Base-by-base conservation (phyloP, 345 rosid species). In the Isatis tinctoria region DNA sequence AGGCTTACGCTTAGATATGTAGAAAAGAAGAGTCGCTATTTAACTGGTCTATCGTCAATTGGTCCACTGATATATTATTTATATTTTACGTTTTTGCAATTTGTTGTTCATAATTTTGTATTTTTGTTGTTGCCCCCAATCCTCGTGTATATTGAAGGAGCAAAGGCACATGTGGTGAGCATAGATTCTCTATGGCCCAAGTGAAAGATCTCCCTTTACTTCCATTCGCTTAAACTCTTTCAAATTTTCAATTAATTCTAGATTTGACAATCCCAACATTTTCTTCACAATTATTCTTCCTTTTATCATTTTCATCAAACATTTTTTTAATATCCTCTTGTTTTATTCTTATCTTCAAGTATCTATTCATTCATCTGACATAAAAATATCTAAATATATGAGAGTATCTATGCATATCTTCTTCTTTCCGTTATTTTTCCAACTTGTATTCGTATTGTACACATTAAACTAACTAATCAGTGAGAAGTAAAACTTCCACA, bases 81-180 rank as follows among this genome's bases (percentile, higher is more conserved):
- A 13, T 66, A 58, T 76, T 79, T 79, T 3, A 17, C 10, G 37
- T 11, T 30, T 17, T 12, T 35, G 2, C 12, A 65, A 47, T 14
- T 28, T 52, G 22, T 41, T 18, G 11, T 8, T 16, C 36, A 54
- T 37, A 18, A 6, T 30, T 43, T 53, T 75, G 54, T 60, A 49
- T 17, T 53, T 33, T 70, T 73, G 59, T 40, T 56, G 49, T 65
- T 59, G 80, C 77, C 72, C 70, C 76, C 1, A 45, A 60, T 69
- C 60, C 10, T 47, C 45, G 71, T 28, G 74, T 49, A 70, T 63
- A 70, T 62, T 72, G 60, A 59, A 62, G 57, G 66, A 77, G 53
- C 79, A 74, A 84, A 76, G 77, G 67, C 64, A 74, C 66, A 76
- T 69, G 80, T 78, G 76, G 83, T 64, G 84, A 66, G 83, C 81